Evolutionary conservation across 441 rosid species (phyloP), one percentile per base, ranked within the genome.

Genomic region (Lepidium campestre): DNA sequence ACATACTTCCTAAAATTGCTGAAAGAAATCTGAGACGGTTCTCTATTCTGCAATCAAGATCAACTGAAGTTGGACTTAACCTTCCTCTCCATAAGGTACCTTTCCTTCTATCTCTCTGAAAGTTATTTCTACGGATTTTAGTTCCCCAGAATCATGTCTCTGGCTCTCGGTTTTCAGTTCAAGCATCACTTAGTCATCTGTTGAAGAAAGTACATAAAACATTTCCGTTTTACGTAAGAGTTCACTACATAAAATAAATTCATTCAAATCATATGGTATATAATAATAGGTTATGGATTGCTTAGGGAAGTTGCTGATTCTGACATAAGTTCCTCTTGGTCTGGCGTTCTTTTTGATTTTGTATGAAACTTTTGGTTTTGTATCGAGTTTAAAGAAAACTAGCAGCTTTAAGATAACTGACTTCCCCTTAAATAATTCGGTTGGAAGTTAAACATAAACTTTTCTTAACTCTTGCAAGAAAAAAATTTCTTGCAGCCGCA

Each of bases 1-100:
- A 89, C 75, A 77, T 89, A 71, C 96, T 93, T 74, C 89, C 97
- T 20, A 93, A 84, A 83, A 80, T 91, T 75, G 99, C 96, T 65
- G 97, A 93, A 81, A 84, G 97, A 79, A 87, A 83, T 62, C 67
- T 93, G 65, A 77, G 89, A 53, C 81, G 87, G 67, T 87, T 83
- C 47, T 84, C 86, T 68, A 80, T 78, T 78, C 71, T 86, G 79
- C 87, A 89, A 27, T 77, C 75, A 11, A 57, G 80, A 62, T 81
- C 89, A 35, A 59, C 75, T 40, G 77, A 65, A 36, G 64, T 82
- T 44, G 96, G 79, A 57, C 75, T 79, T 69, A 77, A 78, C 37
- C 82, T 70, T 79, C 79, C 85, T 29, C 62, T 81, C 27, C 62
- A 78, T 32, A 65, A 83, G 87, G 97, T 86, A 77, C 32, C 18